Conservation (phyloP, 495 filamentous ascomycete genomes). For the Neurospora sp. region DNA sequence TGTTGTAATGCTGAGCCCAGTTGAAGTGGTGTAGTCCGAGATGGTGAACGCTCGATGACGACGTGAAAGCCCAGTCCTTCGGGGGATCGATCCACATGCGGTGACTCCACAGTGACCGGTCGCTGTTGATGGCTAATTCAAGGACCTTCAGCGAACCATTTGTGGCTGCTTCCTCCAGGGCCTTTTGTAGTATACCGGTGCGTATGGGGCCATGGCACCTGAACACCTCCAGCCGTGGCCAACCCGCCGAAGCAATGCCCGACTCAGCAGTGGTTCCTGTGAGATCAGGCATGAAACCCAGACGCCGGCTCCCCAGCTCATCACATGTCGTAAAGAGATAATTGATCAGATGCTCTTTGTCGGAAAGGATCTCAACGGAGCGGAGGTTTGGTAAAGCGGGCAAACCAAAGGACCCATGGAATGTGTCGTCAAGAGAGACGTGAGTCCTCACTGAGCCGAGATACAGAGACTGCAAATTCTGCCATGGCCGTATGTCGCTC, state of each 20-base stretch:
- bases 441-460: background rate
- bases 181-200: background rate
- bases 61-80: slow-evolving; percentile 6
- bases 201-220: slow-evolving; percentile 4
- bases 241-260: background rate
- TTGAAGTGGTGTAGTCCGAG: slow-evolving; percentile 21
- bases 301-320: background rate
- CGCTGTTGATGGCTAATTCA: slow-evolving; percentile 6
- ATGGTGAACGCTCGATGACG: slow-evolving; percentile 7
- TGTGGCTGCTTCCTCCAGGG: slow-evolving; percentile 3
- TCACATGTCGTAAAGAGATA: background rate
- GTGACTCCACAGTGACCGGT: background rate
- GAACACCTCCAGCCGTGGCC: slow-evolving; percentile 14
- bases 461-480: background rate
- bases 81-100: background rate
- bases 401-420: background rate
- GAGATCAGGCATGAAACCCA: background rate
- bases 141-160: slow-evolving; percentile 12
- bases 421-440: background rate
- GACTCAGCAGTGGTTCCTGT: background rate
- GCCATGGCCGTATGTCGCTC: background rate
- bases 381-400: background rate
- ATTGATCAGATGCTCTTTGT: background rate
- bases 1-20: slow-evolving; percentile 1
- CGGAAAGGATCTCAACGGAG: background rate